Base-by-base conservation (phyloP, 2,329 filamentous ascomycete species). In the Teratosphaeria zuluensis region DNA sequence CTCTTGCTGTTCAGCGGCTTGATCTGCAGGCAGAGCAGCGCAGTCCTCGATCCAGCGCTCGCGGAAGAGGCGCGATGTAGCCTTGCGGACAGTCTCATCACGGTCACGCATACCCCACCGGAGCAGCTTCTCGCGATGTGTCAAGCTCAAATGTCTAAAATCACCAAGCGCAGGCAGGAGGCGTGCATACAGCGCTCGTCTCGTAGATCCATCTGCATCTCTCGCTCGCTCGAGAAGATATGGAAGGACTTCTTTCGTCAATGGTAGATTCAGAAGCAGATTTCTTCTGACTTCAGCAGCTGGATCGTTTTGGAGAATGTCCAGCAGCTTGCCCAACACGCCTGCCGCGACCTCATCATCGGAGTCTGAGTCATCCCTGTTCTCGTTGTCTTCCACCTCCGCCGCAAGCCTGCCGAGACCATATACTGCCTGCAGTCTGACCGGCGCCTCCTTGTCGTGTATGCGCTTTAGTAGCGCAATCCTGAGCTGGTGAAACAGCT, bases 31-130 rank as follows among this genome's bases (percentile, higher is more conserved):
- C 1, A 82, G 79, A 1, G 87, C 87, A 5, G 89, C 91, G 67
- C 92, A 96, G 69, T 97, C 90, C 70, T 97, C 92, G 61, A 99
- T 92, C 94, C 94, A 99, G n/a, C 90, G 84, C 69, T 96, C 92
- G 61, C 88, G 85, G 76, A 99, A 99, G 6, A 97, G 79, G 53
- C 89, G 87, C 7, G 89, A 90, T 3, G 94, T 89, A 8, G 92
- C 92, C 72, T 96, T 95, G 56, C 92, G 85, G 12, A 99, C 94
- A 65, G 88, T 90, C 65, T 97, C 92, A 65, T 99, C 94, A 73
- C 94, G 84, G 72, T 99, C 94, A 46, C 92, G 85, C 48, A 99
- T 78, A 55, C 94, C 94, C 94, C 94, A 99, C 46, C 94, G 84
- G 31, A 99, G 81, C 33, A 99, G 80, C 74, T 97, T 97, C 74